These are phyloP conservation scores for Colletotrichum gloeosporioides DNA, from an alignment of 2,329 filamentous ascomycete species.

Conservation along the genomic window DNA sequence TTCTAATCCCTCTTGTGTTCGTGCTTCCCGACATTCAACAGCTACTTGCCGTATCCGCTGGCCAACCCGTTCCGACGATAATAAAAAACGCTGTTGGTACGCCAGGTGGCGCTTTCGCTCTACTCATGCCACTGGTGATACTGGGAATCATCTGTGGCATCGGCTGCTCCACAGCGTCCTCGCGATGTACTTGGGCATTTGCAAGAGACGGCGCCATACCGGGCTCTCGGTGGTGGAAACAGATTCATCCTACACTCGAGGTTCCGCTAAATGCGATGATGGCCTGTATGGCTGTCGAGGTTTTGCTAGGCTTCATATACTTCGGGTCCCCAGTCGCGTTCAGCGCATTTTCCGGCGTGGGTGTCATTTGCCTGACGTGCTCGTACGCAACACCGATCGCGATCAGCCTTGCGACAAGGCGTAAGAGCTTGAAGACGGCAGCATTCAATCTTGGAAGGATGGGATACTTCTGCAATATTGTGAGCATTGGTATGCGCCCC, in stretches of 20 bases:
- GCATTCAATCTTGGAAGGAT: constrained; percentile 67
- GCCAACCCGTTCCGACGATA: constrained; percentile 69
- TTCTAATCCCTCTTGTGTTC: constrained; percentile 72
- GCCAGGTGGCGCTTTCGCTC: constrained; percentile 64
- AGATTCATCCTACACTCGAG: constrained; percentile 66
- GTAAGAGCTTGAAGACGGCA: constrained; percentile 61
- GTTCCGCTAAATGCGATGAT: constrained; percentile 76
- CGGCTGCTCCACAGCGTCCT: constrained; percentile 72
- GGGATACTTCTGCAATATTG: constrained; percentile 65
- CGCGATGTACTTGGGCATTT: constrained; percentile 73
- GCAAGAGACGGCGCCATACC: constrained; percentile 74
- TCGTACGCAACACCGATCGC: constrained; percentile 74
- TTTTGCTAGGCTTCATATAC: constrained; percentile 70
- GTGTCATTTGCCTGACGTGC: constrained; percentile 72
- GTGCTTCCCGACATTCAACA: constrained; percentile 67
- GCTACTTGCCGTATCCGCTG: constrained; percentile 57
- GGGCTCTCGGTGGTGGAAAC: constrained; percentile 64
- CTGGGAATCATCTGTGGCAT: constrained; percentile 71
- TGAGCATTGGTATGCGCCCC: constrained; percentile 32
- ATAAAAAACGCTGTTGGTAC: constrained; percentile 67
- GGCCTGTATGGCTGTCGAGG: constrained; percentile 69
- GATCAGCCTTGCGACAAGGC: constrained; percentile 65
- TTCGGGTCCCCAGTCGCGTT: constrained; percentile 74
- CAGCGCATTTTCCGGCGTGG: constrained; percentile 74
- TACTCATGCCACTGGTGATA: constrained; percentile 69